phyloP scores from a whole-genome alignment of 345 rosid species.

The Zanthoxylum bungeanum region DNA sequence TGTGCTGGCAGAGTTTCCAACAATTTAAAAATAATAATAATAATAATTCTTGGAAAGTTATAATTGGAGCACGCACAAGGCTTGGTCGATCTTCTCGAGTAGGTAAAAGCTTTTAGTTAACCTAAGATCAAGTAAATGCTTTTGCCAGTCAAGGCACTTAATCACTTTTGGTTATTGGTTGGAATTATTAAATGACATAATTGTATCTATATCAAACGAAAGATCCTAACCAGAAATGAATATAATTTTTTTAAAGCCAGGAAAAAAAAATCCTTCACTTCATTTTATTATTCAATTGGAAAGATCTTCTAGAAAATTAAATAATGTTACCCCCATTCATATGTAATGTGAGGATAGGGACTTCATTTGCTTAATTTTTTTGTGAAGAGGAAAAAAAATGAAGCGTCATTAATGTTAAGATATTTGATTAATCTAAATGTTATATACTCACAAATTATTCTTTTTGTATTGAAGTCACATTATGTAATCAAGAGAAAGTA shows the following conservation, averaged over 20 bases:
- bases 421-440: no score
- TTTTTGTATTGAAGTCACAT: no score
- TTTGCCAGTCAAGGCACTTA: background rate
- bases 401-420: no score
- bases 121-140: background rate
- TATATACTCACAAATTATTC: no score
- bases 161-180: background rate
- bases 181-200: background rate
- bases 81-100: background rate
- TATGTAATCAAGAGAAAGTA: no score
- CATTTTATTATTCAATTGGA: background rate
- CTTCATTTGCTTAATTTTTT: background rate
- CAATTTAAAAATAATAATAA: no score
- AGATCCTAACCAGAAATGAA: background rate
- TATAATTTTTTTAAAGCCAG: no score
- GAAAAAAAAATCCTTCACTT: background rate
- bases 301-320: background rate
- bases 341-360: no score
- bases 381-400: no score
- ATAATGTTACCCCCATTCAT: background rate
- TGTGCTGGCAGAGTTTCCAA: no score
- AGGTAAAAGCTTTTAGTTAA: constrained; percentile 7
- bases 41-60: background rate
- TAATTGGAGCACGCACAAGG: background rate
- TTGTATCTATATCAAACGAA: background rate